These are phyloP conservation scores for Mallotus repandus DNA, from an alignment of 441 rosid species.

Conservation along the genomic window DNA sequence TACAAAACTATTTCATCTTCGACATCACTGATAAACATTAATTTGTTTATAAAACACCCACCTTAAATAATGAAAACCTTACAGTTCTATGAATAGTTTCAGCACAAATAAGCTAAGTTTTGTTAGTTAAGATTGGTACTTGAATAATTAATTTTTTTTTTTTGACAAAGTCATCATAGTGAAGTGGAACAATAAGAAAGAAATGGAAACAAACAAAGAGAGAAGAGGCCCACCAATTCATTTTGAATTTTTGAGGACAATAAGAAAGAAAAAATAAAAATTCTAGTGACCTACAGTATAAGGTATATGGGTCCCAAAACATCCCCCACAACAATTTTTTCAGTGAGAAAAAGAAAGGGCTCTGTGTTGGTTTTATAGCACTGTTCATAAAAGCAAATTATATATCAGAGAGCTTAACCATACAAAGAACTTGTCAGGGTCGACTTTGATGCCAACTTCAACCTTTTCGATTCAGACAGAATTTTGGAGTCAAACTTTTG, in stretches of 20 bases:
- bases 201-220: slow-evolving; percentile 8
- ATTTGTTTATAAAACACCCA: no score
- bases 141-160: no score
- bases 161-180: not conserved
- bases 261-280: not conserved
- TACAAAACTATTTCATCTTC: no score
- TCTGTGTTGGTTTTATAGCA: not conserved
- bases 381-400: not conserved
- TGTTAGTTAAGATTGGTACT: no score
- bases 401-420: not conserved
- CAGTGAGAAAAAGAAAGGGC: not conserved
- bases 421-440: slow-evolving; percentile 42
- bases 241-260: slow-evolving; percentile 27
- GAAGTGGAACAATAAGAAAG: slow-evolving; percentile 12
- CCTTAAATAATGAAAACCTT: no score
- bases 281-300: slow-evolving; percentile 6
- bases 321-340: slow-evolving; percentile 7
- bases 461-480: slow-evolving; percentile 29
- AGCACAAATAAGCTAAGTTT: no score
- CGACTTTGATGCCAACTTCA: slow-evolving; percentile 27
- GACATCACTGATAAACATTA: no score
- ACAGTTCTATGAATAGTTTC: no score
- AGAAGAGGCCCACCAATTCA: slow-evolving; percentile 21
- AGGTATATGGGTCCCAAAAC: slow-evolving; percentile 32
- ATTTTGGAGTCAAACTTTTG: slow-evolving; percentile 42